Evolutionary conservation across 2,329 filamentous ascomycete species (phyloP), one percentile per base, ranked within the genome.

Genomic region (Cercospora citrullina): DNA sequence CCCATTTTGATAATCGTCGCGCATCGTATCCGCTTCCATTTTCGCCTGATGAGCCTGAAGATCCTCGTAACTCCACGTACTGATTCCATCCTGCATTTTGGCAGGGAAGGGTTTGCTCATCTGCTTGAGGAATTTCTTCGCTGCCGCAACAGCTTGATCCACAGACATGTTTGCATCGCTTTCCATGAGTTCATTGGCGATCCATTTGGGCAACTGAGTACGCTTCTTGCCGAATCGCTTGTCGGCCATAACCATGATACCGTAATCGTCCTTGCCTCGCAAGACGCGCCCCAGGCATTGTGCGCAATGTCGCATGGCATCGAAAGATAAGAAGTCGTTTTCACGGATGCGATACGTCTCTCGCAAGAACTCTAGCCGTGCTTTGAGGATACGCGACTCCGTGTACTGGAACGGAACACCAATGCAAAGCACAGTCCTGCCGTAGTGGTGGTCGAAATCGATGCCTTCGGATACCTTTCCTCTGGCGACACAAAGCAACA

Each of bases 321-420:
- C 95, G 84, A 99, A 99, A 21, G 95, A 98, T 9, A 99, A 82
- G 77, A 99, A 99, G 77, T 99, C 96, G 73, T 97, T 96, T 79
- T 98, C 95, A 68, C 92, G 89, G 79, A 99, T 99, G 65, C 93
- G 91, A 79, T 98, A 99, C 1, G 92, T 98, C 80, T 99, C 96
- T 57, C 94, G 89, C n/a, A 99, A 81, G 78, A 99, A 99, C 77
- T 99, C 93, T 3, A 99, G 87, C 2, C 95, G 89, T 0, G 95
- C 95, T 82, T 98, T 99, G 57, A 99, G 85, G 68, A 99, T 99
- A 33, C 95, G 89, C 0, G 94, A 98, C 79, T 99, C 95, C 2
- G 96, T 99, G 82, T 99, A 99, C 80, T 99, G 95, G 81, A 98
- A 99, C 0, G 95, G 95, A 1, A 98, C 94, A 51, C 95, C 95